Conservation (phyloP, 1,139 yeast species). For the Keqinozyma sinolaborantium region DNA sequence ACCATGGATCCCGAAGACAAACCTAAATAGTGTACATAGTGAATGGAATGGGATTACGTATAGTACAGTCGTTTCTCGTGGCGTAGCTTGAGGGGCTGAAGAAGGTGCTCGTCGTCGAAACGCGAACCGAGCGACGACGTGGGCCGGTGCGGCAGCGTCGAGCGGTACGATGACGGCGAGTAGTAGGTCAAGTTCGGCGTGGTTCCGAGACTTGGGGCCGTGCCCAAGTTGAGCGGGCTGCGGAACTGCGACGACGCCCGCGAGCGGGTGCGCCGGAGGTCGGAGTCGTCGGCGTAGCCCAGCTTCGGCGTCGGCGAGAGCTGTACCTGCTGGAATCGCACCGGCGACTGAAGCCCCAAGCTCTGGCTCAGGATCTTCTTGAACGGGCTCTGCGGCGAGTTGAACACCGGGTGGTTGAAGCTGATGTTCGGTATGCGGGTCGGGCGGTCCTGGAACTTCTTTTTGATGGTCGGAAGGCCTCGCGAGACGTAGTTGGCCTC, state of each 20-base stretch:
- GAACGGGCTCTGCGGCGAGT: constrained; percentile 18
- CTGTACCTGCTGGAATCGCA: constrained; percentile 1
- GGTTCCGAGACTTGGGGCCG: constrained; percentile 10
- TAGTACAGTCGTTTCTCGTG: constrained; percentile 2
- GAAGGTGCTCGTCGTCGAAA: constrained; percentile 30
- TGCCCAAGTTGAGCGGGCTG: constrained; percentile 5
- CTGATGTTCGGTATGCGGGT: constrained; percentile 30
- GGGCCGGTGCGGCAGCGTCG: constrained; percentile 35
- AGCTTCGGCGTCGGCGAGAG: constrained; percentile 10
- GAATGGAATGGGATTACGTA: constrained; percentile 1
- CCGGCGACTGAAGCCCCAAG: constrained; percentile 9
- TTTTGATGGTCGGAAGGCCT: constrained; percentile 23
- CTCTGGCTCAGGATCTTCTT: neutral
- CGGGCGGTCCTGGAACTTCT: constrained; percentile 7
- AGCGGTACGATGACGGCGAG: constrained; percentile 15
- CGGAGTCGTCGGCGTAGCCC: constrained; percentile 2
- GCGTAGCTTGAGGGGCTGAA: constrained; percentile 20
- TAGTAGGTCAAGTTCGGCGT: constrained; percentile 12
- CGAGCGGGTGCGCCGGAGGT: constrained; percentile 3
- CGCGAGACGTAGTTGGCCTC: constrained; percentile 17
- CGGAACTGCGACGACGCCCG: constrained; percentile 5
- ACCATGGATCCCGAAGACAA: constrained; percentile 26
- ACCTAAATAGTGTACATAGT: constrained; percentile 1
- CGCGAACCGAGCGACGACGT: constrained; percentile 32
- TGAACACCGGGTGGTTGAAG: constrained; percentile 28